Conservation (phyloP, 331 rosid genomes). For the Malus hybrid region DNA sequence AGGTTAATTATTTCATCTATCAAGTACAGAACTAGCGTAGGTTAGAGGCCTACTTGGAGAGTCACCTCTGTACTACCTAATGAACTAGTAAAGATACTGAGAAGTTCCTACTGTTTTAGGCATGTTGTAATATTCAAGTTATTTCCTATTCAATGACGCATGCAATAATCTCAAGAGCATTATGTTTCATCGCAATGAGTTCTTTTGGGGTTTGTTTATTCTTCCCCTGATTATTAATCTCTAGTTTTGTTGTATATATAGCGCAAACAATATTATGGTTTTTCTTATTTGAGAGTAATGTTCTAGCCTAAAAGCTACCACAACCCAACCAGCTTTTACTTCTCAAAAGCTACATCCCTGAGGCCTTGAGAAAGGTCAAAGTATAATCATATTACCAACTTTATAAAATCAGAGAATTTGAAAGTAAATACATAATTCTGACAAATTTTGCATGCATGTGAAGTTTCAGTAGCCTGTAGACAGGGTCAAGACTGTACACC, state of each 20-base stretch:
- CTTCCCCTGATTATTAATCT: constrained; percentile 2
- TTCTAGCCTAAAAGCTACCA: background rate
- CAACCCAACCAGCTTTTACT: background rate
- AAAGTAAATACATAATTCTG: background rate
- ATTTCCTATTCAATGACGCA: constrained; percentile 16
- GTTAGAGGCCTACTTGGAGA: constrained; percentile 22
- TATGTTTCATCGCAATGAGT: constrained; percentile 10
- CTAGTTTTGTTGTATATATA: constrained; percentile 1
- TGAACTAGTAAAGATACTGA: constrained; percentile 12
- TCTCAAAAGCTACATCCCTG: background rate
- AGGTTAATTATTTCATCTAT: constrained; percentile 6
- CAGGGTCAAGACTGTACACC: background rate
- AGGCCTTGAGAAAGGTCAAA: background rate
- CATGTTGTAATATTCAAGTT: constrained; percentile 7
- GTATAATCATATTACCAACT: constrained; percentile 2
- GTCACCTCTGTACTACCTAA: constrained; percentile 20
- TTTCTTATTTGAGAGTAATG: background rate
- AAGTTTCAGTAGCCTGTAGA: background rate
- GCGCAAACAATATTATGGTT: background rate
- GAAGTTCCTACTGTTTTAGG: constrained; percentile 16
- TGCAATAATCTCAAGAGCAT: constrained; percentile 27
- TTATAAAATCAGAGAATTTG: background rate
- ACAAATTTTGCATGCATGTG: background rate
- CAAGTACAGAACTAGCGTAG: constrained; percentile 27
- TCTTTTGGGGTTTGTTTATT: background rate